phyloP scores from a whole-genome alignment of 1,139 yeast species.

The Zygoascus sp. region DNA sequence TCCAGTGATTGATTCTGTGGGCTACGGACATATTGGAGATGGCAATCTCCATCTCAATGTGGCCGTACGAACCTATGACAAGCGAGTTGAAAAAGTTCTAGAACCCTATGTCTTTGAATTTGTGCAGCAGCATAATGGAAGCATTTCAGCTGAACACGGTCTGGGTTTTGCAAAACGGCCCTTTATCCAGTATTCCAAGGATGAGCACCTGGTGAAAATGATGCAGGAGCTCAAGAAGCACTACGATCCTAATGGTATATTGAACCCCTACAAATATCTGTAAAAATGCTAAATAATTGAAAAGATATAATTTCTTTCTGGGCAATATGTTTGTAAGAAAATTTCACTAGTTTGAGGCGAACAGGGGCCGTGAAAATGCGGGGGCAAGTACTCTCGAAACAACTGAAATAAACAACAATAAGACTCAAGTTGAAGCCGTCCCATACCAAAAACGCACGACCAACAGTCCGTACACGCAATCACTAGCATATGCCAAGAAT shows the following conservation, averaged over 20 bases:
- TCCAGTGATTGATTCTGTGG: slow-evolving; percentile 85
- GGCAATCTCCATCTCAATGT: slow-evolving; percentile 92
- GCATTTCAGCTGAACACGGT: slow-evolving; percentile 96
- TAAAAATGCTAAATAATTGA: slow-evolving; percentile 12
- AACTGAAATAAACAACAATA: no score
- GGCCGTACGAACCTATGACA: slow-evolving; percentile 76
- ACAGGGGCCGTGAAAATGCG: no score
- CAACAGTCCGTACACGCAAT: no score
- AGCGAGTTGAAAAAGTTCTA: slow-evolving; percentile 66
- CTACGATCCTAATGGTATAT: slow-evolving; percentile 83
- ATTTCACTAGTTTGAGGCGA: no score
- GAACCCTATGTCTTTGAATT: slow-evolving; percentile 95
- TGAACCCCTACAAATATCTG: slow-evolving; percentile 85
- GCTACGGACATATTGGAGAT: slow-evolving; percentile 96
- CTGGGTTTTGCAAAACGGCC: slow-evolving; percentile 93
- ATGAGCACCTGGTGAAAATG: slow-evolving; percentile 58
- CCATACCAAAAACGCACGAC: no score
- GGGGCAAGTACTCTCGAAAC: no score
- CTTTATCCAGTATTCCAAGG: slow-evolving; percentile 79
- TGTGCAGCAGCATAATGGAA: slow-evolving; percentile 72
- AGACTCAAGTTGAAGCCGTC: no score
- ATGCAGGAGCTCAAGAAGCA: slow-evolving; percentile 73
- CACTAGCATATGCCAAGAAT: no score
- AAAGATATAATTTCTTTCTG: no score
- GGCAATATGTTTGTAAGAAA: no score